Evolutionary conservation across 2,329 filamentous ascomycete species (phyloP).

Genomic region (Monilinia laxa): DNA sequence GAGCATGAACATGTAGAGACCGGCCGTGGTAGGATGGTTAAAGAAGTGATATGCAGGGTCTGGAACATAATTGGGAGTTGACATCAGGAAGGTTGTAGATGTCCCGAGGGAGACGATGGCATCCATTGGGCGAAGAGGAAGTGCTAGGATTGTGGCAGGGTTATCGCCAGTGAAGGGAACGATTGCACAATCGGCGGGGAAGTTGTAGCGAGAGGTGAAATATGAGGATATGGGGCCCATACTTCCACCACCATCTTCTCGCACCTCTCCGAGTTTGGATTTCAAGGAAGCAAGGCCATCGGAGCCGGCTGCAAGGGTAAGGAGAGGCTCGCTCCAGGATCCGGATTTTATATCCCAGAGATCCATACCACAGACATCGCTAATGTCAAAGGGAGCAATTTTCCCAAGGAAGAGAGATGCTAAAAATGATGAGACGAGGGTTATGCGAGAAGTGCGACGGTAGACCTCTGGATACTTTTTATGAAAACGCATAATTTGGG

Average conservation of each 20-base stretch:
- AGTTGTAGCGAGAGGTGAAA: constrained; percentile 76
- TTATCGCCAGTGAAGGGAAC: constrained; percentile 94
- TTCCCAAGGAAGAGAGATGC: constrained; percentile 84
- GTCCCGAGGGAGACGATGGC: constrained; percentile 95
- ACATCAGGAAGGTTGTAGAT: constrained; percentile 96
- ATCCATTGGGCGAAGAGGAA: constrained; percentile 83
- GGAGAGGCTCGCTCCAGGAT: constrained; percentile 70
- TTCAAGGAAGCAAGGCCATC: constrained; percentile 65
- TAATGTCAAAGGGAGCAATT: constrained; percentile 87
- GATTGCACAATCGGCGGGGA: constrained; percentile 71
- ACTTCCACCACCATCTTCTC: constrained; percentile 74
- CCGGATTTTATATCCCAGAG: constrained; percentile 83
- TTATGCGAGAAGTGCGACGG: constrained; percentile 76
- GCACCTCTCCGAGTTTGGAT: constrained; percentile 76
- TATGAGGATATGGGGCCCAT: constrained; percentile 76
- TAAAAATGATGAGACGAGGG: constrained; percentile 91
- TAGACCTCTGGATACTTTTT: constrained; percentile 80
- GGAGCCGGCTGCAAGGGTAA: constrained; percentile 66
- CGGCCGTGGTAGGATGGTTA: constrained; percentile 89
- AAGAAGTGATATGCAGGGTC: constrained; percentile 95
- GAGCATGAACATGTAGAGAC: constrained; percentile 99
- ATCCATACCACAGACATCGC: constrained; percentile 95
- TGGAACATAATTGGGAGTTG: constrained; percentile 85
- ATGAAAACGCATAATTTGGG: constrained; percentile 88
- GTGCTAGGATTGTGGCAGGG: constrained; percentile 86